phyloP scores from a whole-genome alignment of 139 green algal genomes.

The Micractinium conductrix region DNA sequence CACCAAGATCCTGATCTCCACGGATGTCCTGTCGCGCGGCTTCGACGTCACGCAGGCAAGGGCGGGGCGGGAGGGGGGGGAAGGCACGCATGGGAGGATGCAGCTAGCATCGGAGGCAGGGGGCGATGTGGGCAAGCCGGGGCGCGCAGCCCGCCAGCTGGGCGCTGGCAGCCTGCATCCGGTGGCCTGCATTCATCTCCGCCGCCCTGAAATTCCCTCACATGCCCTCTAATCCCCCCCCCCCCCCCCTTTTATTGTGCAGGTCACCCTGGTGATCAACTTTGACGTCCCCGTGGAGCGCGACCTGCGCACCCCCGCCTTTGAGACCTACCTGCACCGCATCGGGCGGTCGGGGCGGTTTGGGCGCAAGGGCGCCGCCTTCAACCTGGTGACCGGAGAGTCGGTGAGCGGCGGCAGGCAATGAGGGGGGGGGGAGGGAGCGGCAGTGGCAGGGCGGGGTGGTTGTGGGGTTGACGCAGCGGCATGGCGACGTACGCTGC shows the following conservation, averaged over 20 bases:
- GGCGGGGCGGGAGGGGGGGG: background rate
- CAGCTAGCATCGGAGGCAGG: too few species aligned
- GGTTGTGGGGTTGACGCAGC: too few species aligned
- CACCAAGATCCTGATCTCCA: constrained; percentile 98
- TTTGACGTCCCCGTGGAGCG: constrained; percentile 93
- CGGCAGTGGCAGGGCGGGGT: too few species aligned
- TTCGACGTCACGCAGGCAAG: constrained; percentile 96
- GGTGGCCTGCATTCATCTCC: background rate
- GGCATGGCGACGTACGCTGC: too few species aligned
- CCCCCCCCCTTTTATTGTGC: background rate
- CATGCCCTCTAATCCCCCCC: background rate
- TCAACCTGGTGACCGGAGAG: constrained; percentile 84
- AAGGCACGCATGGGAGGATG: too few species aligned
- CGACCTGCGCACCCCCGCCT: constrained; percentile 80
- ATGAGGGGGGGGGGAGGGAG: too few species aligned
- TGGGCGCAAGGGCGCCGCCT: constrained; percentile 94
- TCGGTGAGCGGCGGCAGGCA: constrained; percentile 41
- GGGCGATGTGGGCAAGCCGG: too few species aligned
- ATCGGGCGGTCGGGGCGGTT: constrained; percentile 96
- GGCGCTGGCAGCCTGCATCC: background rate
- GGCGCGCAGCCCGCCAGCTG: background rate
- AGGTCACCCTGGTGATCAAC: constrained; percentile 99
- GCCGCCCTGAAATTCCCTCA: background rate
- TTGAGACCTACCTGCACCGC: constrained; percentile 98
- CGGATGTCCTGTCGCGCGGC: constrained; percentile 94